These are phyloP conservation scores for Nakazawaea wickerhamii DNA, from an alignment of 805 yeast genomes.

Conservation along the genomic window DNA sequence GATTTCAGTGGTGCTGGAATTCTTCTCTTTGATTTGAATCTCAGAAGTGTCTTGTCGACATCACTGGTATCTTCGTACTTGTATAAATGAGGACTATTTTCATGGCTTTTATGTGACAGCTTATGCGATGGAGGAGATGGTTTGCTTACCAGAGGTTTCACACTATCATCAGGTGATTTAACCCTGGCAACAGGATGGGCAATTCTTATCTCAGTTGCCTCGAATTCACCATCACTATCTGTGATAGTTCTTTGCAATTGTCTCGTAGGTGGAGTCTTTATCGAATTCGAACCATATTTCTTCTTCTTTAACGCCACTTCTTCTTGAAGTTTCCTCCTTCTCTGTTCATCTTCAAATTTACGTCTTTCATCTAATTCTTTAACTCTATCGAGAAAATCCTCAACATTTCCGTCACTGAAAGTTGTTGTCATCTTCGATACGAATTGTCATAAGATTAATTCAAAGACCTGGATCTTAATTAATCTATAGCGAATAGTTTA, in stretches of 20 bases:
- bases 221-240: background rate
- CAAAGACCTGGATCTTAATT: too few relatives aligned
- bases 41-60: conserved; percentile 4
- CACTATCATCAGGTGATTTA: background rate
- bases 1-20: background rate
- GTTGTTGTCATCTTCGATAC: background rate
- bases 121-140: background rate
- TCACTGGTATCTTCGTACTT: conserved; percentile 12
- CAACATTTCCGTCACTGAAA: conserved; percentile 13
- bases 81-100: background rate
- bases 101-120: background rate
- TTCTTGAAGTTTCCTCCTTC: conserved; percentile 12
- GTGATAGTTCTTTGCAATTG: background rate
- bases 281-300: conserved; percentile 1
- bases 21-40: background rate
- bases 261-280: background rate
- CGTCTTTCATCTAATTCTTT: conserved; percentile 14
- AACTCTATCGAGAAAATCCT: conserved; percentile 15
- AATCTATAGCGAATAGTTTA: too few relatives aligned
- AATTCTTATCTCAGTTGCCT: conserved; percentile 13
- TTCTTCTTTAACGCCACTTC: conserved; percentile 14
- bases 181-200: conserved; percentile 17
- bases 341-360: conserved; percentile 12
- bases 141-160: too few relatives aligned
- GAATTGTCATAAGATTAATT: too few relatives aligned